Conservation (phyloP, 116 monocot species). For the Zostera marina region DNA sequence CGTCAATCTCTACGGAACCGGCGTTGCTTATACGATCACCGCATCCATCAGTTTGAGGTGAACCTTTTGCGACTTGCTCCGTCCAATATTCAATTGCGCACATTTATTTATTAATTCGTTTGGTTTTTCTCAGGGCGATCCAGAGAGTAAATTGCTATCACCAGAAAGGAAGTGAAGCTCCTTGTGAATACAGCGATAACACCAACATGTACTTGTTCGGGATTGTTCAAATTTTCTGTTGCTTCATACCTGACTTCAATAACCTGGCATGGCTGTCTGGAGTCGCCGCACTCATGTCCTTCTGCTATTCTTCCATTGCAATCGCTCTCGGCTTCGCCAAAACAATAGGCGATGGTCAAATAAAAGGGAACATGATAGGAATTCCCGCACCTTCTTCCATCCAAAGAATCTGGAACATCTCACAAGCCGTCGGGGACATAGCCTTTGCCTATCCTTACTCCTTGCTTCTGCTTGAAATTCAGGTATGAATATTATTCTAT, state of each 20-base stretch:
- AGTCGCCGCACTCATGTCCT: conserved; percentile 61
- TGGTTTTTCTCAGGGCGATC: conserved; percentile 30
- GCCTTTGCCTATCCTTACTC: conserved; percentile 60
- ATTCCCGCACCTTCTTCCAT: conserved; percentile 12
- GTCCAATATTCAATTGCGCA: too few species aligned
- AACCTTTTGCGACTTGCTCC: too few species aligned
- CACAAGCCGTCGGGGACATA: conserved; percentile 54
- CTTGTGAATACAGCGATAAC: conserved; percentile 22
- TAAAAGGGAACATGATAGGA: conserved; percentile 40
- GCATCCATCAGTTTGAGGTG: conserved; percentile 43
- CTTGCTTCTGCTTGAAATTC: conserved; percentile 41
- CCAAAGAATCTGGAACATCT: conserved; percentile 41
- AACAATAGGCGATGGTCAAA: conserved; percentile 31
- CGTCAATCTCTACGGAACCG: conserved; percentile 19
- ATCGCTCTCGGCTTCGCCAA: conserved; percentile 43
- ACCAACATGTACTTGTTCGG: conserved; percentile 59
- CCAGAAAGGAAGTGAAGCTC: conserved; percentile 29
- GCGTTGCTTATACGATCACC: conserved; percentile 39
- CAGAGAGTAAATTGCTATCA: conserved; percentile 53
- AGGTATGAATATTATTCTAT: conserved; percentile 19
- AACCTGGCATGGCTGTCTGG: conserved; percentile 63
- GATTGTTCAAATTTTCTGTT: conserved; percentile 30
- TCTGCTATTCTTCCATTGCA: conserved; percentile 51
- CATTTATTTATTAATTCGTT: too few species aligned
- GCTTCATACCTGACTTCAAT: conserved; percentile 58